Evolutionary conservation across 352 stramenopile genomes (phyloP), one percentile per base, ranked within the genome.

Genomic region (Aphanomyces cochlioides): DNA sequence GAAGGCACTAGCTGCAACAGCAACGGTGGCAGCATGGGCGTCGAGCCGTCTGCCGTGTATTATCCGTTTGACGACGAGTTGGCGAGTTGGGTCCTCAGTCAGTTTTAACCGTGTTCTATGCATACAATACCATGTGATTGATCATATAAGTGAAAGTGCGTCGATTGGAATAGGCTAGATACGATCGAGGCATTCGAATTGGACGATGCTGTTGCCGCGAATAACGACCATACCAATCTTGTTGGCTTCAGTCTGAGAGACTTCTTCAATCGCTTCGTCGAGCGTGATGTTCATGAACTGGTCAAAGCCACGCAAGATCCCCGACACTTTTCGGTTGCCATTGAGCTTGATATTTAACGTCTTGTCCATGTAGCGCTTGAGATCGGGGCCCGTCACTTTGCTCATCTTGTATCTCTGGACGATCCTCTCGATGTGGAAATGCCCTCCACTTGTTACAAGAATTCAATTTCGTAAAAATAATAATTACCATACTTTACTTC

Each of bases 251-350:
- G 82, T 95, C 67, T 83, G 79, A 38, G 87, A 92, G 28, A 92
- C 86, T 76, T 97, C 92, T 71, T 96, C 89, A 36, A 96, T 79
- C 8, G 92, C 92, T 69, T 98, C 90, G 67, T 99, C 95, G 54
- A 99, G 75, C 45, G 97, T 97, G 37, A 99, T 86, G 84, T 99
- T 98, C 78, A 99, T 94, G 79, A 98, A 99, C 76, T 97, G 92
- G 79, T 99, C 96, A 75, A 98, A 99, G 57, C 96, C 96, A 19
- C 93, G 87, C 59, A 99, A 77, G 54, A 95, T 88, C 38, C 96
- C 96, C 45, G 90, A 87, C 17, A 98, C 84, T 76, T 97, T 97
- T 70, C 95, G 85, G 78, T 98, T 98, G 48, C 91, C 94, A 75
- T 98, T 98, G 58, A 99, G 84, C 73, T 91, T 96, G 64, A 98